Conservation (phyloP, 805 yeast species). For the Barnettozyma pratensis region DNA sequence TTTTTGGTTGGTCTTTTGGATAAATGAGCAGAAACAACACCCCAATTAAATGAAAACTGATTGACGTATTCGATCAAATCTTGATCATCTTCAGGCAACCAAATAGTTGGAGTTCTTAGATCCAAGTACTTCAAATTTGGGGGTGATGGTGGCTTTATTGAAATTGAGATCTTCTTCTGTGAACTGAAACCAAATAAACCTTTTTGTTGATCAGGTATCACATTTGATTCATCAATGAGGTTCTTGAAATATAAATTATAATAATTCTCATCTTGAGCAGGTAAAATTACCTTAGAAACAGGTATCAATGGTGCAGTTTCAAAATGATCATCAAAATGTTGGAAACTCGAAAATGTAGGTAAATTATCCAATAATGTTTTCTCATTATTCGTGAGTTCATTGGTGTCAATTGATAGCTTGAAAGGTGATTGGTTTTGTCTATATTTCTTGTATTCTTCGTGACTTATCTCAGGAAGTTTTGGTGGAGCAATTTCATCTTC, state of each 20-base stretch:
- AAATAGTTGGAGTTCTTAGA: conserved; percentile 83
- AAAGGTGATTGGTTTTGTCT: conserved; percentile 23
- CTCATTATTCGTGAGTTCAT: conserved; percentile 29
- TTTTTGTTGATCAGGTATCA: conserved; percentile 41
- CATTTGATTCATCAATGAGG: conserved; percentile 34
- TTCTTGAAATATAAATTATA: conserved; percentile 51
- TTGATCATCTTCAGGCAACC: conserved; percentile 94
- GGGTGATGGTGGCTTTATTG: conserved; percentile 82
- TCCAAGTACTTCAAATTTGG: conserved; percentile 80
- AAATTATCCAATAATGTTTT: conserved; percentile 29
- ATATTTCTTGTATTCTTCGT: conserved; percentile 23
- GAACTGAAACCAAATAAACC: conserved; percentile 43
- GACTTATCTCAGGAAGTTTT: conserved; percentile 26
- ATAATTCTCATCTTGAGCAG: conserved; percentile 62
- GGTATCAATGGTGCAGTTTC: conserved; percentile 39
- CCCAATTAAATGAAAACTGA: conserved; percentile 91
- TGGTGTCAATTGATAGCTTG: conserved; percentile 27
- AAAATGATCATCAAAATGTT: conserved; percentile 26
- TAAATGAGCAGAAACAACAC: conserved; percentile 76
- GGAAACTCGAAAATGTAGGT: conserved; percentile 29
- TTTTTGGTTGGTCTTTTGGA: conserved; percentile 60
- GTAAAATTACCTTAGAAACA: conserved; percentile 60
- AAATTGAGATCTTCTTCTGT: conserved; percentile 51
- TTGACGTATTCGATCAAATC: conserved; percentile 74
- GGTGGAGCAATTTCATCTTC: conserved; percentile 27